A percentile compares a stretch with the other conserved stretches of the same genome.
phyloP scores from a whole-genome alignment of 176 grass and related monocot species.

The Oryza glumipatula region DNA sequence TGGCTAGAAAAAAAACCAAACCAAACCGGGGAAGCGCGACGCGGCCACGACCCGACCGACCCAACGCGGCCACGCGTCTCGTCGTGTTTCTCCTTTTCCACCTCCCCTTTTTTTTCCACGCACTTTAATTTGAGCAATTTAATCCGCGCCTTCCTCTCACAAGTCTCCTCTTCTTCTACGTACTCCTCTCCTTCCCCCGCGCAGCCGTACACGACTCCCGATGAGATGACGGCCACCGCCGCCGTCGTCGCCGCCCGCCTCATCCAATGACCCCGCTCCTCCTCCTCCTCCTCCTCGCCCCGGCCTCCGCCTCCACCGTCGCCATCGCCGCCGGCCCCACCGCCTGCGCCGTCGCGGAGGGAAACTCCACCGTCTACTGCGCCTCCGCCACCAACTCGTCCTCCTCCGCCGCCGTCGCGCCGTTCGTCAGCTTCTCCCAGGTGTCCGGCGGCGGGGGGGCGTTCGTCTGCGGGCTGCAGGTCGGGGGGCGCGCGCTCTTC shows the following conservation, averaged over 20 bases:
- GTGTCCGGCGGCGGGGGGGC: conserved; percentile 60
- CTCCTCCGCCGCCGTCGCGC: conserved; percentile 2
- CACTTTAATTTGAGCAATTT: conserved; percentile 14
- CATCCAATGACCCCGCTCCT: conserved; percentile 28
- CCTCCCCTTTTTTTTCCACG: not conserved
- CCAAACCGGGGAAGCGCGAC: not conserved
- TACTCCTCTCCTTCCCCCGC: not conserved
- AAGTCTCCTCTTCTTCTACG: no score
- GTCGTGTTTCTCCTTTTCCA: not conserved
- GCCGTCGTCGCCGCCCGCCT: not conserved
- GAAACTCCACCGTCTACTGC: conserved; percentile 37
- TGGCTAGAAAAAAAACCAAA: no score
- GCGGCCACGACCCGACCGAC: not conserved
- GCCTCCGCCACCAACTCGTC: not conserved
- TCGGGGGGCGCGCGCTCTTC: conserved; percentile 52
- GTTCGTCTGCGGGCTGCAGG: conserved; percentile 54
- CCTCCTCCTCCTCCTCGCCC: conserved; percentile 5
- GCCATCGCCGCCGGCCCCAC: conserved; percentile 50
- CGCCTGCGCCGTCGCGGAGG: conserved; percentile 58
- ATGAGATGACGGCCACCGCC: conserved; percentile 42
- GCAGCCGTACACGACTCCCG: not conserved
- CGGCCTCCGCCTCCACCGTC: conserved; percentile 57
- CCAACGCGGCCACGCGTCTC: not conserved
- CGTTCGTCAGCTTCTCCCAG: conserved; percentile 46
- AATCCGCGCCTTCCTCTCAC: not conserved